Evolutionary conservation across 2,329 filamentous ascomycete species (phyloP).

Genomic region (Ophiostoma pallidulum): DNA sequence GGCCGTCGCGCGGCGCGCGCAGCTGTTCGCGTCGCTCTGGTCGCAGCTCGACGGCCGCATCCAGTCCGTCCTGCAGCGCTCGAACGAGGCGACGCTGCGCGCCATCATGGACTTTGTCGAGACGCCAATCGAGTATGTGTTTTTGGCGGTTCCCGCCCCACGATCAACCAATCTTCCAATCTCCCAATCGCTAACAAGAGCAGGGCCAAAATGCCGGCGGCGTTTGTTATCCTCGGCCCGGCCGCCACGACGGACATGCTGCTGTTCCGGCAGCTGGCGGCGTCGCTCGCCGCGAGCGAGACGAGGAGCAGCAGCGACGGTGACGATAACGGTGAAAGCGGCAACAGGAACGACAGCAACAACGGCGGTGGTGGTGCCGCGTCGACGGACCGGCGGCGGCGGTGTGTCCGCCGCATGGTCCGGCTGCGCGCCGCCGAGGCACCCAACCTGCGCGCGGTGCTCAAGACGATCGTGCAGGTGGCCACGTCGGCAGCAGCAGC

Average conservation of each 20-base stretch:
- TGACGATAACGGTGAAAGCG: too few species aligned
- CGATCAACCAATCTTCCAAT: too few species aligned
- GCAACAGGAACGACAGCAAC: too few species aligned
- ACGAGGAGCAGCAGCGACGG: slow-evolving; percentile 14
- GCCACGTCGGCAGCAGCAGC: slow-evolving; percentile 27
- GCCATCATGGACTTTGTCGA: slow-evolving; percentile 49
- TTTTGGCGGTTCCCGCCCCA: not conserved
- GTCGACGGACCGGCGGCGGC: too few species aligned
- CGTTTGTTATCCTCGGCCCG: slow-evolving; percentile 67
- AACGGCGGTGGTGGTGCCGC: too few species aligned
- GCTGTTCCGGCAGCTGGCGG: slow-evolving; percentile 60
- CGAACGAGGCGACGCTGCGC: slow-evolving; percentile 51
- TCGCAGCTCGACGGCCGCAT: slow-evolving; percentile 52
- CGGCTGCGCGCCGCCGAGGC: slow-evolving; percentile 60
- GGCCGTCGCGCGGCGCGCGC: slow-evolving; percentile 43
- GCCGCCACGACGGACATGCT: slow-evolving; percentile 67
- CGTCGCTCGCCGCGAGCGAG: slow-evolving; percentile 36
- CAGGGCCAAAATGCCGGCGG: slow-evolving; percentile 50
- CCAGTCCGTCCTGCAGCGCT: slow-evolving; percentile 49
- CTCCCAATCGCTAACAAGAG: slow-evolving; percentile 4
- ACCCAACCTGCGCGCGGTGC: slow-evolving; percentile 60
- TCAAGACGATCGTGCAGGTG: slow-evolving; percentile 63
- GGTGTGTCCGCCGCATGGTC: slow-evolving; percentile 46
- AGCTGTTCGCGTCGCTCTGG: slow-evolving; percentile 57
- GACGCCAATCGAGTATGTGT: slow-evolving; percentile 22